phyloP scores from a whole-genome alignment of 768 basidiomycete species.

The Podaxis sp. region DNA sequence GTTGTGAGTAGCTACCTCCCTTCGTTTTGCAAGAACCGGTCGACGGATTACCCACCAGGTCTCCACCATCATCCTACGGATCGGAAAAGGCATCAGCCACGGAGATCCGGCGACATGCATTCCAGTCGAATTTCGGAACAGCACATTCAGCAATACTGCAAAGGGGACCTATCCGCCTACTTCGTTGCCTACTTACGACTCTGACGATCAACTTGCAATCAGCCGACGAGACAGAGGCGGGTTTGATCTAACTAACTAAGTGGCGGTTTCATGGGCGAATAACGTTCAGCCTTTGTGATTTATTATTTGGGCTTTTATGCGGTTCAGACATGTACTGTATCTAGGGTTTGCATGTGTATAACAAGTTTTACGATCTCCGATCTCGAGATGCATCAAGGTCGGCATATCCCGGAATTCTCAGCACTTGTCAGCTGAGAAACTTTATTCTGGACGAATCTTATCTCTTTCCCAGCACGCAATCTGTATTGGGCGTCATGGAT shows the following conservation, averaged over 20 bases:
- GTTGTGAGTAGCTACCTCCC: not conserved
- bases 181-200: not conserved
- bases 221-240: not conserved
- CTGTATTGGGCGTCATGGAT: not conserved
- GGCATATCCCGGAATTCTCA: not conserved
- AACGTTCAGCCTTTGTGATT: not conserved
- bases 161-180: not conserved
- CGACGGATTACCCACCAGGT: not conserved
- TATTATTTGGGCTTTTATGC: not conserved
- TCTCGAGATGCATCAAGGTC: not conserved
- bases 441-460: not conserved
- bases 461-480: not conserved
- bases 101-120: not conserved
- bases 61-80: slow-evolving; percentile 1
- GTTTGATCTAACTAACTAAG: not conserved
- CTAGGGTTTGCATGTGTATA: too few relatives aligned
- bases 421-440: too few relatives aligned
- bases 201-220: not conserved
- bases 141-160: not conserved
- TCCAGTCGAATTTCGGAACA: not conserved
- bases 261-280: not conserved
- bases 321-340: too few relatives aligned
- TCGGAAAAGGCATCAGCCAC: slow-evolving; percentile 1
- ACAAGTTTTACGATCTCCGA: not conserved
- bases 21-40: not conserved